phyloP scores from a whole-genome alignment of 169 alveolate species.

The Eimeria falciformis region DNA sequence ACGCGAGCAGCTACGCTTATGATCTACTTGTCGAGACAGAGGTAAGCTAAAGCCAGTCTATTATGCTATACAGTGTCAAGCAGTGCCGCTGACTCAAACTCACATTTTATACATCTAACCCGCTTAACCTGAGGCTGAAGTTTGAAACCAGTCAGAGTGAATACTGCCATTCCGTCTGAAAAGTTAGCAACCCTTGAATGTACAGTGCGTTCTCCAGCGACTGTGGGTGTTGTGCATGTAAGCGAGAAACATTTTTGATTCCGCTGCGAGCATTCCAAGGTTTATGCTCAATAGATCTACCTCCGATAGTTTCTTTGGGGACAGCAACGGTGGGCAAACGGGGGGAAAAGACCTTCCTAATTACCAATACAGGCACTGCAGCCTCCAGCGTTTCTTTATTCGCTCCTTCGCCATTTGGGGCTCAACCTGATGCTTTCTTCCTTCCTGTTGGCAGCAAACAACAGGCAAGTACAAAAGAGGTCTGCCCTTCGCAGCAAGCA shows the following conservation, averaged over 20 bases:
- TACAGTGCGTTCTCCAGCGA: no score
- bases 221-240: neutral
- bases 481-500: no score
- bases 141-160: no score
- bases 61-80: no score
- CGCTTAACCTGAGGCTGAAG: no score
- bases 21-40: slow-evolving; percentile 58
- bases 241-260: slow-evolving; percentile 76
- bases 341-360: slow-evolving; percentile 49
- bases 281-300: slow-evolving; percentile 59
- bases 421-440: slow-evolving; percentile 24
- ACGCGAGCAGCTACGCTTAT: slow-evolving; percentile 33
- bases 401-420: slow-evolving; percentile 52
- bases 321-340: slow-evolving; percentile 62
- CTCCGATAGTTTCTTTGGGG: slow-evolving; percentile 44
- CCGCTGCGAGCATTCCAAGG: slow-evolving; percentile 77
- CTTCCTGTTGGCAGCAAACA: slow-evolving; percentile 43
- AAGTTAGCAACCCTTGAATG: no score
- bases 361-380: slow-evolving; percentile 62
- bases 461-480: slow-evolving; percentile 24
- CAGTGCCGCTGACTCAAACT: no score
- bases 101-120: no score
- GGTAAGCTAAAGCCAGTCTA: neutral
- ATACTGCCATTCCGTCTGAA: no score
- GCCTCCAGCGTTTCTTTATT: slow-evolving; percentile 32